Conservation (phyloP, 2,329 filamentous ascomycete genomes). For the Clarireedia monteithiana region DNA sequence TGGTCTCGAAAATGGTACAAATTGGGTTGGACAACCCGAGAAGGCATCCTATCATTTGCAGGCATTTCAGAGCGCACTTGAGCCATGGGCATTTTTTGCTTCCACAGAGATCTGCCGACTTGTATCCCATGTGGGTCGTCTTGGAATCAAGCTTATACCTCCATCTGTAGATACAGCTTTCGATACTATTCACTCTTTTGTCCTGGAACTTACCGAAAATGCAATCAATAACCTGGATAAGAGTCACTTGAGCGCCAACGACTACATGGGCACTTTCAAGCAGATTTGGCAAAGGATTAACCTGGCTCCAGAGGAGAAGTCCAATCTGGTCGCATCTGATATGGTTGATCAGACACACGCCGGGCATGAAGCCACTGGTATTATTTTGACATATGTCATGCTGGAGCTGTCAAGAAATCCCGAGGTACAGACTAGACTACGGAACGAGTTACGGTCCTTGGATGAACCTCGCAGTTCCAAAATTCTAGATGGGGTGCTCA, state of each 20-base stretch:
- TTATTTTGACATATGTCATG: conserved; percentile 53
- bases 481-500: conserved; percentile 45
- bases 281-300: not conserved
- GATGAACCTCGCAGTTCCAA: conserved; percentile 23
- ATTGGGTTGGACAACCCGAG: not conserved
- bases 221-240: not conserved
- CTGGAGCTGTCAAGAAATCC: conserved; percentile 43
- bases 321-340: conserved; percentile 51
- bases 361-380: conserved; percentile 67
- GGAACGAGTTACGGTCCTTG: conserved; percentile 15
- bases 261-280: not conserved
- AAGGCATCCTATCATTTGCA: not conserved
- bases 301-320: not conserved
- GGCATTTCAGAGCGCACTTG: not conserved
- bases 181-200: not conserved
- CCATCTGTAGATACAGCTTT: not conserved
- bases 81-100: not conserved
- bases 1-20: not conserved
- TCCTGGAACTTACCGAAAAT: not conserved
- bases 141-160: not conserved
- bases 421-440: conserved; percentile 22
- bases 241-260: no score
- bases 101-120: not conserved
- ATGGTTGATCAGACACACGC: conserved; percentile 68
- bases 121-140: not conserved